Evolutionary conservation across 2,329 filamentous ascomycete species (phyloP).

Genomic region (Apiospora rasikravindrae): DNA sequence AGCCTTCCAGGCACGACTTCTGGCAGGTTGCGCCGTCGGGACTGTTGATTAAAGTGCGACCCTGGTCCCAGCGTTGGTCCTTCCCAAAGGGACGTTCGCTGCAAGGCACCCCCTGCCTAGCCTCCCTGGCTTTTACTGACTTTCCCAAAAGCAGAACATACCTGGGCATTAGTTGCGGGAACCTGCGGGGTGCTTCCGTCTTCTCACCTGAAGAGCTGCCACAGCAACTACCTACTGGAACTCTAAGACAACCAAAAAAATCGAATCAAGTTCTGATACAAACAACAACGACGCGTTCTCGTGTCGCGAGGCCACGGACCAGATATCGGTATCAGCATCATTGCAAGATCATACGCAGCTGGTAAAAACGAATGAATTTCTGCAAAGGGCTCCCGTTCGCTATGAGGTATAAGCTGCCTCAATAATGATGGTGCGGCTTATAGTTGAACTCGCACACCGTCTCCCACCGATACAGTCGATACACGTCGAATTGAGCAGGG

Average conservation of each 20-base stretch:
- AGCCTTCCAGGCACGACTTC: not conserved
- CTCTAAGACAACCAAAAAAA: not conserved
- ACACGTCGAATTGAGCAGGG: not conserved
- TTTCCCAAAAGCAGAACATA: not conserved
- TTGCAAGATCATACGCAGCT: not conserved
- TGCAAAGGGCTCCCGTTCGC: not conserved
- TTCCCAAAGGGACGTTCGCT: slow-evolving; percentile 10
- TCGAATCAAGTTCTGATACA: not conserved
- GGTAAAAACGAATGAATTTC: not conserved
- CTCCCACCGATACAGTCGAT: not conserved
- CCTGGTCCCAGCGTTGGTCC: not conserved
- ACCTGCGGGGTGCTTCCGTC: slow-evolving; percentile 1
- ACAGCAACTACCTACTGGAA: not conserved
- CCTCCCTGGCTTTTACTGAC: not conserved
- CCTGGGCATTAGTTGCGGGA: slow-evolving; percentile 8
- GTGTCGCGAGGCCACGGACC: not conserved
- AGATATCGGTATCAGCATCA: too few relatives aligned
- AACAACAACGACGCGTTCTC: not conserved
- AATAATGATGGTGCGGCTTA: not conserved
- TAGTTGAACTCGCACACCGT: not conserved
- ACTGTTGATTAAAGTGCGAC: slow-evolving; percentile 8
- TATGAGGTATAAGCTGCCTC: not conserved
- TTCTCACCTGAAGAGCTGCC: slow-evolving; percentile 9
- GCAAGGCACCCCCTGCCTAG: slow-evolving; percentile 3
- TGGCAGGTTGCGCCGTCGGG: not conserved